Evolutionary conservation across 78 protist species (phyloP).

Genomic region (Dictyostelium purpureum): DNA sequence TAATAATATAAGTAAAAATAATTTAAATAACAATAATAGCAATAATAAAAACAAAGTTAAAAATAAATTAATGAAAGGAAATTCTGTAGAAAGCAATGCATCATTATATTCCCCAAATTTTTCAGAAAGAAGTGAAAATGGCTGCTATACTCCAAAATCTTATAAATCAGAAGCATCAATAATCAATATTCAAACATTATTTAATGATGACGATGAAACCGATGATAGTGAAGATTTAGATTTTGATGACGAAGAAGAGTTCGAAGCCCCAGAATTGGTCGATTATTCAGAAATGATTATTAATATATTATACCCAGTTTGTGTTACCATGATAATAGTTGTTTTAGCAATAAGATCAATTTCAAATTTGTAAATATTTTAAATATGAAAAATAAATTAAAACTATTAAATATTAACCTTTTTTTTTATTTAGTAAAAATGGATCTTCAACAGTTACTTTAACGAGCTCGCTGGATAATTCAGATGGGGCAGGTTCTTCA

Average conservation of each 20-base stretch:
- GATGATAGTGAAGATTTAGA: not conserved
- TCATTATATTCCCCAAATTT: not conserved
- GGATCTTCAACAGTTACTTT: not conserved
- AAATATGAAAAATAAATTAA: not conserved
- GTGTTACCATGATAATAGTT: conserved; percentile 61
- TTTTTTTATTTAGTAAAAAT: not conserved
- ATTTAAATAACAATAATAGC: not conserved
- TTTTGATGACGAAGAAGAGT: not conserved
- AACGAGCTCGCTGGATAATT: too few relatives aligned
- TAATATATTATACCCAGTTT: conserved; percentile 48
- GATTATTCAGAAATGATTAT: conserved; percentile 65
- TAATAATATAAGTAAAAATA: not conserved
- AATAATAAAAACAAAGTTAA: not conserved
- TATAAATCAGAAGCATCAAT: not conserved
- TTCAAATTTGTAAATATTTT: not conserved
- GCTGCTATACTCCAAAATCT: conserved; percentile 3
- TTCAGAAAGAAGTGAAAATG: conserved; percentile 1
- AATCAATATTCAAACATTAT: not conserved
- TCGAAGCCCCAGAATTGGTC: not conserved
- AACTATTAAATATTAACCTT: not conserved
- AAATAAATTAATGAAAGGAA: not conserved
- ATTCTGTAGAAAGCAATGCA: not conserved
- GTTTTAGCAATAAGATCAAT: conserved; percentile 30
- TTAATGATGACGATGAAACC: not conserved
- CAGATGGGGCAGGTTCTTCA: not conserved